These are phyloP conservation scores for Cryptococcus depauperatus DNA, from an alignment of 1,284 basidiomycete genomes.

Conservation along the genomic window DNA sequence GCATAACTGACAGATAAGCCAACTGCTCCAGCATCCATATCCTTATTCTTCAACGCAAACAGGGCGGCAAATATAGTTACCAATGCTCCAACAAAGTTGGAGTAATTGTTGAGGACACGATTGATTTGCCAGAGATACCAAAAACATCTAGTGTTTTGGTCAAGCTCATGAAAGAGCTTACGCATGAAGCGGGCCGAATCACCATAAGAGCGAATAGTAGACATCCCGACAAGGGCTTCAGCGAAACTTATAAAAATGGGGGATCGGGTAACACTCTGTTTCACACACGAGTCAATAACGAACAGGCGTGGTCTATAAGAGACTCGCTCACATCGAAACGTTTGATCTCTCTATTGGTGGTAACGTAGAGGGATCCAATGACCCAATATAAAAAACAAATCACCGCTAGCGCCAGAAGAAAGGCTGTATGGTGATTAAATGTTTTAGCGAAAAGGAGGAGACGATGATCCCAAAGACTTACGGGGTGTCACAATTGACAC, in stretches of 20 bases:
- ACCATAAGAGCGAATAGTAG: slow-evolving; percentile 50
- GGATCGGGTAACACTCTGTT: slow-evolving; percentile 46
- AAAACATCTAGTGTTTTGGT: slow-evolving; percentile 47
- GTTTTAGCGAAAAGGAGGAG: neutral
- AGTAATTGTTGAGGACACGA: slow-evolving; percentile 46
- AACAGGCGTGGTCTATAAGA: neutral
- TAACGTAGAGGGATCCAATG: slow-evolving; percentile 47
- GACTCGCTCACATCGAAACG: slow-evolving; percentile 48
- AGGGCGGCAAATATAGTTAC: slow-evolving; percentile 47
- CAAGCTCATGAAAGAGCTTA: slow-evolving; percentile 45
- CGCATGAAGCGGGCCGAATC: slow-evolving; percentile 47
- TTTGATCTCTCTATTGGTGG: slow-evolving; percentile 50
- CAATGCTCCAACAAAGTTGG: slow-evolving; percentile 46
- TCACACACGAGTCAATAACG: neutral
- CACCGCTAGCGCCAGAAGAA: slow-evolving; percentile 43
- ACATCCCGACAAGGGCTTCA: slow-evolving; percentile 46
- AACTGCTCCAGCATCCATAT: slow-evolving; percentile 43
- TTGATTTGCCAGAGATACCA: slow-evolving; percentile 46
- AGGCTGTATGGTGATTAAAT: slow-evolving; percentile 13
- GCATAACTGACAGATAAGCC: slow-evolving; percentile 40
- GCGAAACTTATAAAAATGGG: slow-evolving; percentile 53
- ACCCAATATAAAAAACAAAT: slow-evolving; percentile 46
- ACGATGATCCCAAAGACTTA: slow-evolving; percentile 8
- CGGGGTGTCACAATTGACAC: slow-evolving; percentile 38
- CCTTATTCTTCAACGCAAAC: slow-evolving; percentile 42